A percentile compares a stretch with the other conserved stretches of the same genome.
Conservation (phyloP, 129 eudicot species). For the Pulicaria dysenterica region DNA sequence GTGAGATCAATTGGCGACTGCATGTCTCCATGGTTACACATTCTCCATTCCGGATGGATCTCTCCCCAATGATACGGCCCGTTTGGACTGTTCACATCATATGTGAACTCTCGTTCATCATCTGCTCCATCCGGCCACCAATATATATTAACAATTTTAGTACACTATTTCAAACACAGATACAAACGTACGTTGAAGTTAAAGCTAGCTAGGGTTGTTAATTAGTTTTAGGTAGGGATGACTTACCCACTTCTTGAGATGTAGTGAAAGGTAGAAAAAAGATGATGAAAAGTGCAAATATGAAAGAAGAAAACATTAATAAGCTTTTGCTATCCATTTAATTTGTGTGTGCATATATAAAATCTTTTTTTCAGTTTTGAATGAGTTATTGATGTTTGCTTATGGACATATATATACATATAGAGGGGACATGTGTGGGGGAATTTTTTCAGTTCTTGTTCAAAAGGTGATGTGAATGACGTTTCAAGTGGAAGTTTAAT, state of each 20-base stretch:
- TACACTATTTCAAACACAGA: too few relatives aligned
- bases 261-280: background rate
- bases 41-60: constrained; percentile 54
- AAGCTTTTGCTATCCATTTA: constrained; percentile 26
- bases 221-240: background rate
- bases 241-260: constrained; percentile 63
- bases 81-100: constrained; percentile 30
- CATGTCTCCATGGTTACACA: constrained; percentile 56
- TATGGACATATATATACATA: background rate
- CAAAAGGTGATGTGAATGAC: constrained; percentile 24
- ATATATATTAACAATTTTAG: too few relatives aligned
- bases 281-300: constrained; percentile 31
- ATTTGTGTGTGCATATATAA: constrained; percentile 14
- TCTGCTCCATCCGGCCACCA: constrained; percentile 28
- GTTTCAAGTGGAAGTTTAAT: background rate
- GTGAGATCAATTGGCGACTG: constrained; percentile 74
- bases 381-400: constrained; percentile 23
- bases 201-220: too few relatives aligned
- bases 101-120: constrained; percentile 58
- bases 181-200: background rate
- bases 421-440: too few relatives aligned
- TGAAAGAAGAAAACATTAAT: constrained; percentile 12
- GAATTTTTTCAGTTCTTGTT: background rate
- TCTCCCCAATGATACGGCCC: constrained; percentile 64
- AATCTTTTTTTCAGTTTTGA: constrained; percentile 11